Percentiles rank a stretch among this genome's conserved stretches.
Evolutionary conservation across 495 filamentous ascomycete genomes (phyloP).

Genomic region (Penicillium atrosanguineum): DNA sequence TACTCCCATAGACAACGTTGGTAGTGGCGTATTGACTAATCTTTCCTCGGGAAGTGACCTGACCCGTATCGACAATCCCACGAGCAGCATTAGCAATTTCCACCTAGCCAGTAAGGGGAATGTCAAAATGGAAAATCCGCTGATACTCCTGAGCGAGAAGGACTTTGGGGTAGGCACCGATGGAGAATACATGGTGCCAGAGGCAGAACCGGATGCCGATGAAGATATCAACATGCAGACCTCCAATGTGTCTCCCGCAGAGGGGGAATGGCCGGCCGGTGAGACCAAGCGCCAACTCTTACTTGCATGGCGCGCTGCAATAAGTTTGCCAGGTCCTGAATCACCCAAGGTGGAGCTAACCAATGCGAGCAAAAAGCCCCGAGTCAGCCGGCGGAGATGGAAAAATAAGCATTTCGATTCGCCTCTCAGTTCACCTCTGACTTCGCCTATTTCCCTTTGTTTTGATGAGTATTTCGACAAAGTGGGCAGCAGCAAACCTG

Average conservation of each 20-base stretch:
- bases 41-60: no score
- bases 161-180: not conserved
- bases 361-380: not conserved
- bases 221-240: not conserved
- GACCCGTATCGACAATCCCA: no score
- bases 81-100: not conserved
- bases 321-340: no score
- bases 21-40: no score
- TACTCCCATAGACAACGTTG: no score
- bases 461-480: not conserved
- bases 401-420: not conserved
- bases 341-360: not conserved
- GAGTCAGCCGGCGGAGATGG: not conserved
- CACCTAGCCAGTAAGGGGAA: not conserved
- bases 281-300: not conserved
- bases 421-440: not conserved
- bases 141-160: not conserved
- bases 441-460: not conserved
- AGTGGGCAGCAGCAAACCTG: no score
- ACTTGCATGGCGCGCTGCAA: not conserved
- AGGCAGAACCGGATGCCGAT: not conserved
- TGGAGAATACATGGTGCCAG: not conserved
- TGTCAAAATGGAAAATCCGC: not conserved
- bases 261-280: not conserved
- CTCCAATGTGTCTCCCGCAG: no score